Percentiles rank a stretch among this genome's conserved stretches.
These are phyloP conservation scores for Lasiodiplodia citricola DNA, from an alignment of 2,329 filamentous ascomycete genomes.

Conservation along the genomic window DNA sequence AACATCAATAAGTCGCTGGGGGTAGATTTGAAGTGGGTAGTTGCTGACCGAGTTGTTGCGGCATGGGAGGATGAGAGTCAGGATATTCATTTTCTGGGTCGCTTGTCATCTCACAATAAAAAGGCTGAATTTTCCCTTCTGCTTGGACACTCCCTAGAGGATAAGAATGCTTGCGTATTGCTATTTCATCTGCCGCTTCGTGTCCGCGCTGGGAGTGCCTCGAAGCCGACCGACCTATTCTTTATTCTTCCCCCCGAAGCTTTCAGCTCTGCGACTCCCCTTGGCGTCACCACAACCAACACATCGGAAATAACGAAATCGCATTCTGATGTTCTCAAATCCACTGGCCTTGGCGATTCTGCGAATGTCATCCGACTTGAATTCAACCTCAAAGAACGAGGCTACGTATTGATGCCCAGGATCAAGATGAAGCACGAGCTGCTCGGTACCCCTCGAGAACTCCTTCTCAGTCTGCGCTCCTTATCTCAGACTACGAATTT, in stretches of 20 bases:
- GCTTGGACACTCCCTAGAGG: conserved; percentile 13
- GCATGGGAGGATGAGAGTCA: conserved; percentile 7
- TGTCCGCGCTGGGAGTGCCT: background rate
- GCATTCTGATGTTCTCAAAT: background rate
- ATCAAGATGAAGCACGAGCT: conserved; percentile 8
- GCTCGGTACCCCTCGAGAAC: background rate
- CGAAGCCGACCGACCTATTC: conserved; percentile 12
- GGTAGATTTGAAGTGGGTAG: background rate
- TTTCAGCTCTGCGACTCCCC: background rate
- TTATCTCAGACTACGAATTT: background rate
- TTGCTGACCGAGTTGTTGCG: conserved; percentile 2
- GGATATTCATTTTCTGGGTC: conserved; percentile 15
- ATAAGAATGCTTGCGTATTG: conserved; percentile 3
- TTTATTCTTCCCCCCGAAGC: background rate
- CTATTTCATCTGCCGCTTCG: conserved; percentile 9
- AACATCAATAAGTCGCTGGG: conserved; percentile 3
- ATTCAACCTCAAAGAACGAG: background rate
- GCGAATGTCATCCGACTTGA: background rate
- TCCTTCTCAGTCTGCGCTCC: background rate
- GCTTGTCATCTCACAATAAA: conserved; percentile 22
- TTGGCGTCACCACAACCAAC: background rate
- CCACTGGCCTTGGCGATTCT: background rate
- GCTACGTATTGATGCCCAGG: conserved; percentile 16
- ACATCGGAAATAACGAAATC: background rate
- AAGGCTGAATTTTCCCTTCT: conserved; percentile 21